phyloP scores from a whole-genome alignment of 768 basidiomycete genomes.

The Lyophyllum shimeji region DNA sequence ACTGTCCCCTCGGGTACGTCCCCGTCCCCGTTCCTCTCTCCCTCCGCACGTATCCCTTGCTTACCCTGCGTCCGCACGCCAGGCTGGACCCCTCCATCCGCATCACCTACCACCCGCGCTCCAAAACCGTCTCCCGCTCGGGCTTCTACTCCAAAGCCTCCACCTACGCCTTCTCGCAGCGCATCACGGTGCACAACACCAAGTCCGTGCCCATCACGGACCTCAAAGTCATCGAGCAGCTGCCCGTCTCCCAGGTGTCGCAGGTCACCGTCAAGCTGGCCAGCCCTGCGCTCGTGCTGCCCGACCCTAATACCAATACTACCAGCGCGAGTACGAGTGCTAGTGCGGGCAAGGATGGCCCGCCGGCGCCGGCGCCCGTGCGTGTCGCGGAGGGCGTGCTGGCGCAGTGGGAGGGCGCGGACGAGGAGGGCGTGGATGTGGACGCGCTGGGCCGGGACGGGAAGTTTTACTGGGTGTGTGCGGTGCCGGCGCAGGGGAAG shows the following conservation, averaged over 20 bases:
- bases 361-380: not conserved
- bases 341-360: not conserved
- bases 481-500: conserved; percentile 29
- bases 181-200: conserved; percentile 15
- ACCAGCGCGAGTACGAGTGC: not conserved
- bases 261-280: not conserved
- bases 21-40: not conserved
- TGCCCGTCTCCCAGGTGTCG: not conserved
- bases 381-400: not conserved
- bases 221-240: not conserved
- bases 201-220: conserved; percentile 10
- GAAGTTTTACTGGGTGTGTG: conserved; percentile 35
- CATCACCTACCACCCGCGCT: conserved; percentile 35
- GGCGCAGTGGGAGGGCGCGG: conserved; percentile 10
- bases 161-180: conserved; percentile 11
- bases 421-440: conserved; percentile 11
- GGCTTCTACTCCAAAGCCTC: conserved; percentile 32
- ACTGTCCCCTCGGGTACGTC: conserved; percentile 37
- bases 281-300: not conserved
- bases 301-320: too few species aligned
- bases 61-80: too few species aligned
- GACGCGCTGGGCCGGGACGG: conserved; percentile 31
- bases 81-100: conserved; percentile 41
- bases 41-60: not conserved
- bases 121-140: conserved; percentile 29